Base-by-base conservation (phyloP, 83 land plant species). In the Larix sibirica region DNA sequence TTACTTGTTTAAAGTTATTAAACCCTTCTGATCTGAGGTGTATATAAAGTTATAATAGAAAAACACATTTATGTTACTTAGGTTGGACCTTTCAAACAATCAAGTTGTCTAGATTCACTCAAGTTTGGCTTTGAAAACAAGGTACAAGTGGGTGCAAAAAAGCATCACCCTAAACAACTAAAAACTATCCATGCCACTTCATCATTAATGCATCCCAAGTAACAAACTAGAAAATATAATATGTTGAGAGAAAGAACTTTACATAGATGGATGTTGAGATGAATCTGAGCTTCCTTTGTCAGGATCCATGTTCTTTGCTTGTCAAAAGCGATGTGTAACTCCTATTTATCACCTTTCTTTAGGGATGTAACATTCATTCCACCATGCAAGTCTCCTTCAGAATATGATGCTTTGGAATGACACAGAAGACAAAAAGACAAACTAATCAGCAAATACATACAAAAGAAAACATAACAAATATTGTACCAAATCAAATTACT, bases 231-330 rank as follows among this genome's bases (percentile, higher is more conserved):
- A n/a, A 71, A 38, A 38, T 40, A 16, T 71, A 8, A 71, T 18
- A 42, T 42, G 44, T 42, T 13, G 1, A n/a, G 40, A 42, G 17
- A 70, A 71, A 42, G 54, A 20, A 71, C 42, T 47, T 31, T 71
- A 71, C 76, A 71, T 21, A 42, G 76, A 71, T 71, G 23, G 14
- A 71, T n/a, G 50, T 42, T 54, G 50, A 71, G 76, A 20, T 42
- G 50, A n/a, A 71, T 71, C 76, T 71, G 21, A 21, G 6, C 54
- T 47, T 42, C 54, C 76, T 71, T 71, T 42, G 54, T 33, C 42
- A 40, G 76, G 24, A 42, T 71, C 76, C 76, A 71, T 71, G 21
- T 42, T 12, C 76, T 42, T 71, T 71, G 54, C 44, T 71, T 71
- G 12, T 47, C 20, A 9, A 71, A 2, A 71, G 50, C 20, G 9